Base-by-base conservation (phyloP, 2,329 filamentous ascomycete species). In the Cercospora berteroae region DNA sequence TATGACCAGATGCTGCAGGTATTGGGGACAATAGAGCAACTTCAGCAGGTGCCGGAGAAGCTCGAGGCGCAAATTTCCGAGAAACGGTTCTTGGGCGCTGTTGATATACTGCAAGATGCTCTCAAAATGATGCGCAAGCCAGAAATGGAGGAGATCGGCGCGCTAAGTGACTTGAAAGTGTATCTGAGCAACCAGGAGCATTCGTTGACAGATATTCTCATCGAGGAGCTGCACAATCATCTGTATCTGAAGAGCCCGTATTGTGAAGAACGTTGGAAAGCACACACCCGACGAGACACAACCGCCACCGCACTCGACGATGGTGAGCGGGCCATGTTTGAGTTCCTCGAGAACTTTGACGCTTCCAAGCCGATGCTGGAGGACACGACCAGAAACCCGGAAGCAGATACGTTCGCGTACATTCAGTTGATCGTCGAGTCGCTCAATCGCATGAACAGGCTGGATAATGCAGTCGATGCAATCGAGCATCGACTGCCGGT, bases 171-270 rank as follows among this genome's bases (percentile, higher is more conserved):
- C 73, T 81, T 99, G 71, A 88, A 93, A 65, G 89, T 89, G 74
- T 98, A 98, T 76, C 88, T 99, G 66, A 89, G 89, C 67, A 98
- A 97, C 76, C 96, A 99, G 77, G 95, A 99, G 81, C 91, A 90
- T 29, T 89, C 92, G 0, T 82, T 99, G 70, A 94, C 94, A 76
- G 95, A 99, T 76, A 98, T 98, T 63, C 79, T 99, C 65, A 89
- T 98, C n/a, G 95, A 99, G 78, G 95, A 99, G 79, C 84, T 99
- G 36, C 95, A 99, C 77, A 95, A 96, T 77, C 95, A 99, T 80
- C 85, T 99, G 4, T 99, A 99, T 77, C 87, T 99, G 44, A 98
- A 98, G 78, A 98, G 94, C 3, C 95, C 94, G 0, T 99, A 99
- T 77, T 98, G 94, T 77, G 93, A 97, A 77, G 93, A 97, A 77